These are phyloP conservation scores for Nidularia pulvinata DNA, from an alignment of 768 basidiomycete genomes.

Conservation along the genomic window DNA sequence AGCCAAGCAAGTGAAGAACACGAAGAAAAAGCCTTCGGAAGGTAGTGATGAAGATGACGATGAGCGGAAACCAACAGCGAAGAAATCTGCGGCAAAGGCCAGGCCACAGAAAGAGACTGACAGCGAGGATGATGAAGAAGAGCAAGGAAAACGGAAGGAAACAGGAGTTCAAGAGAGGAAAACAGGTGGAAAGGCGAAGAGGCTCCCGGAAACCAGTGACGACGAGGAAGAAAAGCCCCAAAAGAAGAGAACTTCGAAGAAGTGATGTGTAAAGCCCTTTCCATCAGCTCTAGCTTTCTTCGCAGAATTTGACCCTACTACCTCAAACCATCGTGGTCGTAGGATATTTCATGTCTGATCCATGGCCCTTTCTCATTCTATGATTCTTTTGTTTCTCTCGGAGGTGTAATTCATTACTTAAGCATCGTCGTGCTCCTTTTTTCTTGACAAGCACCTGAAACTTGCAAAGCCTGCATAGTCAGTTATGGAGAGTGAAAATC, in stretches of 20 bases:
- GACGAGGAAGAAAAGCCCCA: neutral
- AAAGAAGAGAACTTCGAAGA: conserved; percentile 1
- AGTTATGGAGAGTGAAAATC: too few species aligned
- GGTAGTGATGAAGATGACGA: conserved; percentile 22
- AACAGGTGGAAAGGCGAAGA: conserved; percentile 1
- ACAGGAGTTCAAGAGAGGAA: neutral
- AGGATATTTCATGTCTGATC: too few species aligned
- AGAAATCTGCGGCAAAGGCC: conserved; percentile 8
- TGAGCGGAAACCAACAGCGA: conserved; percentile 13
- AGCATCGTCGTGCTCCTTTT: too few species aligned
- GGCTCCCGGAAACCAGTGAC: neutral
- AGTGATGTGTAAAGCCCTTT: neutral
- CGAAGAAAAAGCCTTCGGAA: conserved; percentile 7
- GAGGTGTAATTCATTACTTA: too few species aligned
- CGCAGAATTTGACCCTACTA: too few species aligned
- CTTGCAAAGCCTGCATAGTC: too few species aligned
- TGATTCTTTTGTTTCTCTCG: too few species aligned
- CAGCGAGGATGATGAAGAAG: conserved; percentile 4
- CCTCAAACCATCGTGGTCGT: too few species aligned
- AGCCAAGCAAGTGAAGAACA: conserved; percentile 9
- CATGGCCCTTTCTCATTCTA: too few species aligned
- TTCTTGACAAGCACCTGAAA: too few species aligned
- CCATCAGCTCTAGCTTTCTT: neutral
- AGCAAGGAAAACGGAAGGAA: conserved; percentile 8
- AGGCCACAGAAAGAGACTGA: neutral